Evolutionary conservation across 257 asterid genomes (phyloP).

Genomic region (Misopates orontium): DNA sequence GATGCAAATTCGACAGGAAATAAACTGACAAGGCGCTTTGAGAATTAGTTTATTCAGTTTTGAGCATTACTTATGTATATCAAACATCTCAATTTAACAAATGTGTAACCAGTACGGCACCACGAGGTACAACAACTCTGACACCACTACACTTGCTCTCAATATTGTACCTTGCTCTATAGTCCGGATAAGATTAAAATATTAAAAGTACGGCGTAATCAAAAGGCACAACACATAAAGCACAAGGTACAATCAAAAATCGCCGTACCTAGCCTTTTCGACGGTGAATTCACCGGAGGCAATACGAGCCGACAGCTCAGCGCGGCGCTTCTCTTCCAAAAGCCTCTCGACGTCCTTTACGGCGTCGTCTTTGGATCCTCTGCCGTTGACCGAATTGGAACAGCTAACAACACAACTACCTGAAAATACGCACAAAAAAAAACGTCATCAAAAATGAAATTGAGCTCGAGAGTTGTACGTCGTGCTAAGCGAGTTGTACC

Average conservation of each 20-base stretch:
- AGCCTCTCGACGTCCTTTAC: slow-evolving; percentile 60
- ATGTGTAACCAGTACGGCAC: too few relatives aligned
- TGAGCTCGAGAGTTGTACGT: slow-evolving; percentile 13
- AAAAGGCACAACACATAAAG: slow-evolving; percentile 22
- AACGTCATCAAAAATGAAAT: neutral
- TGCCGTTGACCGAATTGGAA: slow-evolving; percentile 52
- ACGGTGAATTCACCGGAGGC: slow-evolving; percentile 87
- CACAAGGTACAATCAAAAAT: neutral
- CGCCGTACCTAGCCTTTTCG: slow-evolving; percentile 56
- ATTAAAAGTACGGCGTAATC: too few relatives aligned
- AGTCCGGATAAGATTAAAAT: too few relatives aligned
- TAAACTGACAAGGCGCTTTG: too few relatives aligned
- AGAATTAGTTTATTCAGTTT: too few relatives aligned
- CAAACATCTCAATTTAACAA: too few relatives aligned
- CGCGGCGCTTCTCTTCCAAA: slow-evolving; percentile 66
- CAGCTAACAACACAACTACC: slow-evolving; percentile 55
- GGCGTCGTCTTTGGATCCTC: slow-evolving; percentile 40
- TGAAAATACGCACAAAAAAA: slow-evolving; percentile 30
- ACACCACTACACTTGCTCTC: too few relatives aligned
- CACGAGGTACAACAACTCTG: too few relatives aligned
- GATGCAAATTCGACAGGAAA: too few relatives aligned
- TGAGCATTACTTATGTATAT: too few relatives aligned
- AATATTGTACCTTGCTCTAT: too few relatives aligned
- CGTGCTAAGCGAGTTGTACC: slow-evolving; percentile 29
- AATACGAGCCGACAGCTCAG: slow-evolving; percentile 83